Conservation (phyloP, 2,329 filamentous ascomycete species). For the Ceratocystis ficicola region DNA sequence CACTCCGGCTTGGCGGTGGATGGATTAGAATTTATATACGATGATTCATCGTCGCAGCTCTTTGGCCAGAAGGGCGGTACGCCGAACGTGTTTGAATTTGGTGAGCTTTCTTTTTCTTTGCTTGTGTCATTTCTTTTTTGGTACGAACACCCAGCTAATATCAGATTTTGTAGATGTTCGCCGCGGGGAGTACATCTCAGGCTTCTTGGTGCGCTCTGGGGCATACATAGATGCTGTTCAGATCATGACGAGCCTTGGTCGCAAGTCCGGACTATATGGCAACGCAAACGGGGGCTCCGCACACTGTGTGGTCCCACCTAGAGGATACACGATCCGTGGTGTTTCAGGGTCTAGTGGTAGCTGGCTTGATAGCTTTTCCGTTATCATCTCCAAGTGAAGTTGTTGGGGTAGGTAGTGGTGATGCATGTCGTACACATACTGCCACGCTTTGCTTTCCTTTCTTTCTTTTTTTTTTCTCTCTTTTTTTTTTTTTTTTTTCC, state of each 20-base stretch:
- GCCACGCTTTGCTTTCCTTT: neutral
- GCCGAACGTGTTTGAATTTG: conserved; percentile 59
- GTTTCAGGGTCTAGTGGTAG: conserved; percentile 67
- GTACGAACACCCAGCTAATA: conserved; percentile 5
- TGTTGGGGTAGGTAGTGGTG: conserved; percentile 15
- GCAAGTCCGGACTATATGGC: conserved; percentile 74
- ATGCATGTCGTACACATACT: neutral
- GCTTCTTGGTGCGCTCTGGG: conserved; percentile 71
- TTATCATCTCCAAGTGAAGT: conserved; percentile 44
- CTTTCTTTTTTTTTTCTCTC: neutral
- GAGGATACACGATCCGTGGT: conserved; percentile 79
- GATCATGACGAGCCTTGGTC: conserved; percentile 77
- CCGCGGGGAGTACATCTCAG: conserved; percentile 73
- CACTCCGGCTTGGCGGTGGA: conserved; percentile 69
- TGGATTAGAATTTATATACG: conserved; percentile 85
- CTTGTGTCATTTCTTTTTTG: neutral
- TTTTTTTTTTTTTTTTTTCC: conserved; percentile 8
- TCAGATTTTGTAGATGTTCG: conserved; percentile 31
- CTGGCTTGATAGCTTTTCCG: conserved; percentile 76
- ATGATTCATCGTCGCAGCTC: conserved; percentile 70
- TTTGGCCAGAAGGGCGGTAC: conserved; percentile 74
- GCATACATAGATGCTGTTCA: conserved; percentile 80
- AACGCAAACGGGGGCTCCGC: conserved; percentile 66
- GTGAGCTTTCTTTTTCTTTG: conserved; percentile 36
- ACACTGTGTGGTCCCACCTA: conserved; percentile 75